A percentile compares a stretch with the other conserved stretches of the same genome.
phyloP scores from a whole-genome alignment of 2,329 filamentous ascomycete species.

The Fusarium algeriense region DNA sequence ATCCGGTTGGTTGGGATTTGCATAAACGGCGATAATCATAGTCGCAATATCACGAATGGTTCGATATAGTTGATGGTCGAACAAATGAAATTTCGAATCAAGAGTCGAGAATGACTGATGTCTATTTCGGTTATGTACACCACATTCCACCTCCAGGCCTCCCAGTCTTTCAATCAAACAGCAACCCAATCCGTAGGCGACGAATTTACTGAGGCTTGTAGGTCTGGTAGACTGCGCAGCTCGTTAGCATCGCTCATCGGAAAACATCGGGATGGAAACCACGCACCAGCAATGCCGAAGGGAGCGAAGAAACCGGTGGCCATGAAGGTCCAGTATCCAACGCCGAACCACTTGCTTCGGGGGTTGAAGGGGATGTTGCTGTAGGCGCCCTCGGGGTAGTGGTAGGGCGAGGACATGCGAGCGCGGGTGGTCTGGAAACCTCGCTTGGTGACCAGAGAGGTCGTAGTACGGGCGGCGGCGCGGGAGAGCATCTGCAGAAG shows the following conservation, averaged over 20 bases:
- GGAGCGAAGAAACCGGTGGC: slow-evolving; percentile 69
- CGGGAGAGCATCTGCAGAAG: slow-evolving; percentile 84
- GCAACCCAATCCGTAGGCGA: slow-evolving; percentile 21
- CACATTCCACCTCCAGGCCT: slow-evolving; percentile 44
- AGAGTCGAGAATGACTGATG: slow-evolving; percentile 47
- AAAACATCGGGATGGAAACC: slow-evolving; percentile 35
- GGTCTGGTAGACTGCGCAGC: slow-evolving; percentile 61
- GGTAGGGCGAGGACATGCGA: slow-evolving; percentile 90
- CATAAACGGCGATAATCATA: neutral
- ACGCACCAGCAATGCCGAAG: slow-evolving; percentile 73
- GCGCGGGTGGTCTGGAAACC: slow-evolving; percentile 93
- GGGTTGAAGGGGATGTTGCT: slow-evolving; percentile 98
- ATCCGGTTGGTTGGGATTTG: neutral
- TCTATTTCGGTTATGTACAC: slow-evolving; percentile 54
- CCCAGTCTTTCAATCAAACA: slow-evolving; percentile 36
- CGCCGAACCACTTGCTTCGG: slow-evolving; percentile 83
- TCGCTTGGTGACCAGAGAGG: slow-evolving; percentile 82
- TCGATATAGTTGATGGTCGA: neutral
- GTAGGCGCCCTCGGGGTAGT: slow-evolving; percentile 97
- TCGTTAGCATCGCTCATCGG: slow-evolving; percentile 39
- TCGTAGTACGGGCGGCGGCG: slow-evolving; percentile 73
- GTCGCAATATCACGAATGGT: slow-evolving; percentile 9
- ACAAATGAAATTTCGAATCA: slow-evolving; percentile 47
- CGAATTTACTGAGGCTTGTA: slow-evolving; percentile 55
- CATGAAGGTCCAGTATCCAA: slow-evolving; percentile 84